Percentiles rank a stretch among this genome's conserved stretches.
Conservation (phyloP, 2,329 filamentous ascomycete genomes). For the Kalaharituber pfeilii region DNA sequence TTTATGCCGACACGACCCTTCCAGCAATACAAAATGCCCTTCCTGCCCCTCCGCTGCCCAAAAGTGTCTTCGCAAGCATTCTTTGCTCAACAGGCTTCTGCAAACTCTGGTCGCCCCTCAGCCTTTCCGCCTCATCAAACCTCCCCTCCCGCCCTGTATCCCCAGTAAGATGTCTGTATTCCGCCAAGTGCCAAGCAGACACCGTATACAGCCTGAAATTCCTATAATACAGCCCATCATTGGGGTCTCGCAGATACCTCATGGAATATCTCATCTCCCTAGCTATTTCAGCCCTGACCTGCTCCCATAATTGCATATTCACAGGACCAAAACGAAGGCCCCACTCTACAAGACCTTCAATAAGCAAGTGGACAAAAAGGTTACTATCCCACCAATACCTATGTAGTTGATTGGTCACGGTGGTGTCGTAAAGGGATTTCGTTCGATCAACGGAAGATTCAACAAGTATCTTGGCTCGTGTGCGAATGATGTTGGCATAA, state of each 20-base stretch:
- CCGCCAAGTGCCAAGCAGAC: conserved; percentile 4
- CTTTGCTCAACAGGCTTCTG: conserved; percentile 11
- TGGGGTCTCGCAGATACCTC: conserved; percentile 12
- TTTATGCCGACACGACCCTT: not conserved
- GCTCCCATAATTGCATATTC: conserved; percentile 2
- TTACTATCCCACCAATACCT: conserved; percentile 19
- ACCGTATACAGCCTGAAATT: conserved; percentile 15
- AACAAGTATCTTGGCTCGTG: not conserved
- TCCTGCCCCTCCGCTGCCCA: conserved; percentile 15
- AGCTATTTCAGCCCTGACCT: conserved; percentile 9
- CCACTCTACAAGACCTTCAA: conserved; percentile 16
- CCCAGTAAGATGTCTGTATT: conserved; percentile 13
- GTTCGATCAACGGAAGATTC: not conserved
- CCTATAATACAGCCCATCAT: conserved; percentile 16
- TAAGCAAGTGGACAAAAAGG: conserved; percentile 18
- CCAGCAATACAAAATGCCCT: conserved; percentile 16
- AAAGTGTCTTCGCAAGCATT: conserved; percentile 14
- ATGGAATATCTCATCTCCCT: conserved; percentile 16
- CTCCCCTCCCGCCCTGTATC: not conserved
- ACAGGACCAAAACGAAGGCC: conserved; percentile 7
- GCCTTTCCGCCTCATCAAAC: not conserved
- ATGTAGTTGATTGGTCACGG: conserved; percentile 5
- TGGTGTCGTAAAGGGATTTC: conserved; percentile 15
- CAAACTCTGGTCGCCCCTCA: conserved; percentile 2
- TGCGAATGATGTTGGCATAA: conserved; percentile 9